Base-by-base conservation (phyloP, 148 eudicot species). In the Rhododendron henanense region DNA sequence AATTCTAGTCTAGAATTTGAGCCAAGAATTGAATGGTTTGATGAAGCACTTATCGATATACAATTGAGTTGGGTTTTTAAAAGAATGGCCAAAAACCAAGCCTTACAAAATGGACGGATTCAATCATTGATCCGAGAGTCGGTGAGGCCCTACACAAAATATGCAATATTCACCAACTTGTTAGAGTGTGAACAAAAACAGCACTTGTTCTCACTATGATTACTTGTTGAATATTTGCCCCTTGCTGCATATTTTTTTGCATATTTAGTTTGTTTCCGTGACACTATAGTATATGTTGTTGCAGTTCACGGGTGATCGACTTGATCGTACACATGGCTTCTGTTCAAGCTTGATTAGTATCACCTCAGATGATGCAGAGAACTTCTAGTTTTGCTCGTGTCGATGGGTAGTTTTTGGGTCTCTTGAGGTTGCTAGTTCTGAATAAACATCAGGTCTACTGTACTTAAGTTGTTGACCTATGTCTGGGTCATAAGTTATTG, bases 261-360 rank as follows among this genome's bases (percentile, higher is more conserved):
- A 8, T 65, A 10, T 21, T 53, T 63, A 7, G 28, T 39, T 44
- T 10, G 28, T 35, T 45, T 6, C 18, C 81, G 25, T 21, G 6
- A 79, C 19, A 48, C 33, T 15, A 11, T 15, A 11, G 8, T 55
- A 3, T 28, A 9, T 19, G n/a, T 7, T 76, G 41, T 77, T 83
- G 88, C 91, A 90, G 91, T 69, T 57, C 90, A 18, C 87, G 91
- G 2, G 90, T 90, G 75, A 50, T 90, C 74, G 91, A 90, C 81
- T 78, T 90, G 90, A 88, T 90, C 33, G 85, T 81, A 5, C 88
- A 90, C 87, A 88, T 90, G 87, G 88, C 90, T 79, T 87, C 91
- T 25, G 88, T 84, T 63, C 61, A 85, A 55, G 82, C 82, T 79
- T 79, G 81, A 41, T 41, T 14, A 18, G 2, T 2, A 13, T 35